Evolutionary conservation across 2,329 filamentous ascomycete species (phyloP).

Genomic region (Fusarium sp.): DNA sequence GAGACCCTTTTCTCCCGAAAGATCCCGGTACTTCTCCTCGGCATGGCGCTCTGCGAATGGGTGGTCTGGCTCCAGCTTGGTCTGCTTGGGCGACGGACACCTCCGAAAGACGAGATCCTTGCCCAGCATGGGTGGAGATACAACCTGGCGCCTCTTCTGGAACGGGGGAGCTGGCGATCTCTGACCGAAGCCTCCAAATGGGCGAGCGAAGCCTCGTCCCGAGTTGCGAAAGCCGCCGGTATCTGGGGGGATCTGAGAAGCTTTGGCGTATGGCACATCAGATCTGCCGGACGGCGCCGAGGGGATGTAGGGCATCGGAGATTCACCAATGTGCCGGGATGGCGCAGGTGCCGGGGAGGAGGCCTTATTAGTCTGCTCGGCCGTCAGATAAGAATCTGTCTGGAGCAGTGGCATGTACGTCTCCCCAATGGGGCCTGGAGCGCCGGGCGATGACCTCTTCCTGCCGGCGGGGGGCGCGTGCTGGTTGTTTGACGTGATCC

Average conservation of each 20-base stretch:
- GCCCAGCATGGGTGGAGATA: constrained; percentile 89
- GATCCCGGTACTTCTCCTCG: constrained; percentile 64
- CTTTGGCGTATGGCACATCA: constrained; percentile 39
- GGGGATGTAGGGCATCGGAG: constrained; percentile 41
- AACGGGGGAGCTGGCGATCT: constrained; percentile 51
- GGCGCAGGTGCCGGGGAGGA: constrained; percentile 31
- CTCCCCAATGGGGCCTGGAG: constrained; percentile 42
- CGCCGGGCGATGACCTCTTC: constrained; percentile 44
- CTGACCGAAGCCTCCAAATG: constrained; percentile 55
- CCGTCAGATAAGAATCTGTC: constrained; percentile 34
- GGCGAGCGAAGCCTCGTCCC: constrained; percentile 55
- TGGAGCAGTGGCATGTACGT: constrained; percentile 41
- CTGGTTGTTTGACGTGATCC: constrained; percentile 53
- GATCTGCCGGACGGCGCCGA: constrained; percentile 33
- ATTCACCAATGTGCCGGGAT: constrained; percentile 39
- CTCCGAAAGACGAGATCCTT: constrained; percentile 82
- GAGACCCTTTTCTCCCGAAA: constrained; percentile 71
- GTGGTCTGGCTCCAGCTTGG: constrained; percentile 84
- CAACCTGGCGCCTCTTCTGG: constrained; percentile 62
- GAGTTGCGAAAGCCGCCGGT: constrained; percentile 53
- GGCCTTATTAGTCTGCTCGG: constrained; percentile 37
- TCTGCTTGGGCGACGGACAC: constrained; percentile 85
- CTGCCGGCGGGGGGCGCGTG: constrained; percentile 34
- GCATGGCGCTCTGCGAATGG: constrained; percentile 62
- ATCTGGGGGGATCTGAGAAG: constrained; percentile 54